Conservation (phyloP, 345 rosid genomes). For the Gossypium sturtianum region DNA sequence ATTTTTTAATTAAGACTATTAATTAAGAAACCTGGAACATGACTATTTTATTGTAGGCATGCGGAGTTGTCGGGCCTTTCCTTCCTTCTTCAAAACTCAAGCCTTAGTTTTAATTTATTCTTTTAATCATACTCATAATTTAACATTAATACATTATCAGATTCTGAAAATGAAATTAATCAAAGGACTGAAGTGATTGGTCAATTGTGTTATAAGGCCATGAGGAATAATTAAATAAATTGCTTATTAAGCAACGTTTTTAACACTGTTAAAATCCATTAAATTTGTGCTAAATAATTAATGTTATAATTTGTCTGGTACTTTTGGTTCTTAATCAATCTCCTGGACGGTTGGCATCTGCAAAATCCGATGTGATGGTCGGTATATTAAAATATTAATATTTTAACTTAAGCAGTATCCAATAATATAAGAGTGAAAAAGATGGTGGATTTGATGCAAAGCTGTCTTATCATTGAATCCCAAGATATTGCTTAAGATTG, state of each 20-base stretch:
- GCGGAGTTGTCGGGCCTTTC: conserved; percentile 19
- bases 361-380: not conserved
- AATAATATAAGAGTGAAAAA: no score
- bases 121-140: not conserved
- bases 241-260: not conserved
- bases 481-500: not conserved
- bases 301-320: not conserved
- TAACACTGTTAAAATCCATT: not conserved
- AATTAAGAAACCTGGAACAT: conserved; percentile 12
- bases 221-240: not conserved
- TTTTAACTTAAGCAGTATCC: no score
- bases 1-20: not conserved
- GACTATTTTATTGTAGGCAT: conserved; percentile 11
- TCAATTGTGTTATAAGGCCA: not conserved
- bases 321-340: not conserved
- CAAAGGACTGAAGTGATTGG: not conserved
- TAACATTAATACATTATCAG: not conserved
- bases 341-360: not conserved
- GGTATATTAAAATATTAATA: no score
- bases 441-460: not conserved
- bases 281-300: no score
- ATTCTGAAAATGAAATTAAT: not conserved
- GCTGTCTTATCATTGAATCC: not conserved
- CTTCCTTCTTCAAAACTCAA: not conserved
- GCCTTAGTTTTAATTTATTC: not conserved